Evolutionary conservation across 2,329 filamentous ascomycete genomes (phyloP), one percentile per base, ranked within the genome.

Genomic region (Zelopaecilomyces penicillatus): DNA sequence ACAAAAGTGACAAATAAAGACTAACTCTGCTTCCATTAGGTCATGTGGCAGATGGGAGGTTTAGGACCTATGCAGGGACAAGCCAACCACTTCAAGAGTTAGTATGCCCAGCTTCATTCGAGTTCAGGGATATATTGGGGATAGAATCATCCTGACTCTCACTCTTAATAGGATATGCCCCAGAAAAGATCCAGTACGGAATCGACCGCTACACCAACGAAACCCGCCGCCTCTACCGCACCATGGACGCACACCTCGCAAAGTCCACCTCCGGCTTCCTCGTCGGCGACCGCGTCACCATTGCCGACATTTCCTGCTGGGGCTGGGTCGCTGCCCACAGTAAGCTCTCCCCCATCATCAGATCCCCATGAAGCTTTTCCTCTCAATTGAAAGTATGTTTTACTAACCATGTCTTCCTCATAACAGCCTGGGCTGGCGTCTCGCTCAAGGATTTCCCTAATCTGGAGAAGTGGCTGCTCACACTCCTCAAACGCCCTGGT

Each of bases 161-260:
- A 12, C 37, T 39, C 35, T 5, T 10, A 12, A 42, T 27, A 76
- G 73, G 71, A 45, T 94, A 95, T 57, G 87, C 88, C 1, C 85
- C 87, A 0, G 84, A 90, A 61, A 80, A 77, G 61, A 91, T 95
- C 56, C 72, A 82, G 57, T 95, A 95, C 61, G 87, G 84, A 50
- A 79, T 94, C 44, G 80, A 86, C 58, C 78, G 89, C 39, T 95
- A 95, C 67, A 69, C 74, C 58, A 93, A 87, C 60, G 89, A 95
- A 68, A 87, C 85, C 0, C 75, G 83, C n/a, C 81, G 89, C 10
- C 72, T 95, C 2, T 95, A 93, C 67, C 73, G 80, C 42, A 83
- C 88, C 19, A 69, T 95, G 47, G 82, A 95, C 57, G 78, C 75
- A 39, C 81, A 89, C 44, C 76, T 95, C 37, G 62, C 67, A 50